Evolutionary conservation across 192 early-diverging fungal genomes (phyloP), one percentile per base, ranked within the genome.

Genomic region (Linnemannia exigua): DNA sequence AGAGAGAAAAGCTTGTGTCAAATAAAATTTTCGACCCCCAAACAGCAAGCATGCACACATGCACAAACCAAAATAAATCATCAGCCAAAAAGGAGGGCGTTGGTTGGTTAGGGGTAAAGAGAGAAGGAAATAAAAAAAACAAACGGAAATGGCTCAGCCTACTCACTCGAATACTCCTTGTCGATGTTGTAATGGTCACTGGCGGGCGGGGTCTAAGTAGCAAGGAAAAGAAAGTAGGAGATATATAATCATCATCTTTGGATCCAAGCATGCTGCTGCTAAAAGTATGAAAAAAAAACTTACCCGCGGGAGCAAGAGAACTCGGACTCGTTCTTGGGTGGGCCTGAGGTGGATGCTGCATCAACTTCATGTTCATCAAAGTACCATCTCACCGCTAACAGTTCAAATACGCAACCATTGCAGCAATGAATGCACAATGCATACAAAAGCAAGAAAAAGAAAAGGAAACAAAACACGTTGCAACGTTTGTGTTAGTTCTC

Each of bases 121-220:
- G 12, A 22, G 8, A 16, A 63, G 25, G 58, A 31, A 63, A 63
- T 44, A 6, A 9, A 44, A 44, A 44, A 44, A 44, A 3, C 41
- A 44, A 3, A 44, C 41, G 9, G 54, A 0, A 63, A 33, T 3
- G 58, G 28, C 31, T 9, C 58, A 31, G 14, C 58, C 58, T 63
- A 63, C 58, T 63, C 28, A 63, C 58, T 63, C 58, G 58, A 63
- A 63, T 63, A 25, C 58, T 63, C 58, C 58, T 63, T 63, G 58
- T 63, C 25, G 58, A 63, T 25, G 58, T 25, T 14, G 58, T 63
- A 11, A 63, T 63, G 58, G 28, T 31, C 28, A 63, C 58, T 63
- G 58, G 58, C 1, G 58, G 58, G 58, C 31, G 58, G 1, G 58
- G 58, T 63, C 58, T 63, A 63, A 25, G 22, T 63, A 44, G 41